Conservation (phyloP, 768 basidiomycete genomes). For the Peribolospora baueri region DNA sequence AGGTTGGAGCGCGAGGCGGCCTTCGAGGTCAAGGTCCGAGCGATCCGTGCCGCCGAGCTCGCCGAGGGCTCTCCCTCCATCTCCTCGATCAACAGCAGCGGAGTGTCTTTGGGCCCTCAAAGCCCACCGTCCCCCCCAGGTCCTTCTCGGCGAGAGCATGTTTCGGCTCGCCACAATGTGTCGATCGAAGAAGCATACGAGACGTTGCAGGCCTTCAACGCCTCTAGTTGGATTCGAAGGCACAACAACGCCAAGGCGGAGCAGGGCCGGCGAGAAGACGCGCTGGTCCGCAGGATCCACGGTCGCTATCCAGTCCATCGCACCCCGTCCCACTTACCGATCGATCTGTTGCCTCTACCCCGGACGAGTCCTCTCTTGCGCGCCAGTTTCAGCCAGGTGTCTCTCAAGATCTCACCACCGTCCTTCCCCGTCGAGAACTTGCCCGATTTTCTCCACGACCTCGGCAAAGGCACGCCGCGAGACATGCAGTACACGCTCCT, state of each 20-base stretch:
- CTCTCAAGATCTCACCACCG: slow-evolving; percentile 33
- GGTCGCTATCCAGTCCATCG: not conserved
- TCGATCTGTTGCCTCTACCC: slow-evolving; percentile 18
- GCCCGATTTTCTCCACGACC: slow-evolving; percentile 37
- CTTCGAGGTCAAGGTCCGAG: slow-evolving; percentile 52
- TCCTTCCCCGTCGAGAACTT: slow-evolving; percentile 31
- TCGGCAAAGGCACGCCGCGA: slow-evolving; percentile 42
- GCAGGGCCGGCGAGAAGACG: slow-evolving; percentile 30
- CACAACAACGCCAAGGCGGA: slow-evolving; percentile 26
- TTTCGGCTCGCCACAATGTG: slow-evolving; percentile 33
- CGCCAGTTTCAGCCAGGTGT: slow-evolving; percentile 33
- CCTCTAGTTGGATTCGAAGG: slow-evolving; percentile 45
- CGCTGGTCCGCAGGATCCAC: slow-evolving; percentile 26
- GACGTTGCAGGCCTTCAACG: slow-evolving; percentile 43
- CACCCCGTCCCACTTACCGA: slow-evolving; percentile 15
- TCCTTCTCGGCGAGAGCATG: too few relatives aligned
- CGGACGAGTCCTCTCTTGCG: slow-evolving; percentile 45
- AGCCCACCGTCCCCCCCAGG: too few relatives aligned
- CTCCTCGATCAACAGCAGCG: too few relatives aligned
- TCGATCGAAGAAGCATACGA: slow-evolving; percentile 44
- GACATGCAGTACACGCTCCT: slow-evolving; percentile 53
- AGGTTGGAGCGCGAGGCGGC: slow-evolving; percentile 54
- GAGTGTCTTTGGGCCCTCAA: too few relatives aligned
- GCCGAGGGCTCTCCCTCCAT: too few relatives aligned
- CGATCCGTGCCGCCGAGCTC: slow-evolving; percentile 22